Evolutionary conservation across 495 filamentous ascomycete genomes (phyloP), one percentile per base, ranked within the genome.

Genomic region (Staphylotrichum tortipilum): DNA sequence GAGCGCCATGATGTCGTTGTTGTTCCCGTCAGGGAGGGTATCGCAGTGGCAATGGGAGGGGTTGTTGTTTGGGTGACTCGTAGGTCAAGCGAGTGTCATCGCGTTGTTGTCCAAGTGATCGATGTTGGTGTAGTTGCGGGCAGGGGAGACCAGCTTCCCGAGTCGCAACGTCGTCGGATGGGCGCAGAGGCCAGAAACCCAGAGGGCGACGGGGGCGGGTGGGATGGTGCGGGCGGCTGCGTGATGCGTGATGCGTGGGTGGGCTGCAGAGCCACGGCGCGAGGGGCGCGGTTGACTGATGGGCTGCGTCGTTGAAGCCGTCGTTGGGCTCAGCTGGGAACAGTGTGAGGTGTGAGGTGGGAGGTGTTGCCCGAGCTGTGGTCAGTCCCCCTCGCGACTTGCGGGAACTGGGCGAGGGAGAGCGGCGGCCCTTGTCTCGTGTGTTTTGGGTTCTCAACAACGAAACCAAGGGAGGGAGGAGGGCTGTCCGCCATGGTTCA

Each of bases 1-100:
- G 53, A 92, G 70, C 35, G 80, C 84, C 89, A 95, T 95, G 56
- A n/a, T n/a, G n/a, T n/a, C n/a, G 30, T 21, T 28, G 29, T 28
- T 36, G 18, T 37, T 19, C 12, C 14, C 17, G 17, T 28, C 26
- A 5, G 26, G 2, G 26, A 28, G 26, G 6, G 26, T 10, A 10
- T 28, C 6, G n/a, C n/a, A n/a, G n/a, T n/a, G n/a, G n/a, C n/a
- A n/a, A n/a, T n/a, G n/a, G n/a, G n/a, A n/a, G n/a, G n/a, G 33
- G 34, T 30, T 11, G 36, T 49, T 23, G 23, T 26, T 31, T 34
- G 47, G 2, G 12, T 28, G n/a, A n/a, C n/a, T n/a, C n/a, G n/a
- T n/a, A n/a, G n/a, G n/a, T 34, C 12, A 52, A 19, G 21, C 10
- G 30, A 6, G 15, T 19, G 14, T 19, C 21, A 19, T 34, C 7